Evolutionary conservation across 73 alveolate species (phyloP).

Genomic region (Paramecium biaurelia): DNA sequence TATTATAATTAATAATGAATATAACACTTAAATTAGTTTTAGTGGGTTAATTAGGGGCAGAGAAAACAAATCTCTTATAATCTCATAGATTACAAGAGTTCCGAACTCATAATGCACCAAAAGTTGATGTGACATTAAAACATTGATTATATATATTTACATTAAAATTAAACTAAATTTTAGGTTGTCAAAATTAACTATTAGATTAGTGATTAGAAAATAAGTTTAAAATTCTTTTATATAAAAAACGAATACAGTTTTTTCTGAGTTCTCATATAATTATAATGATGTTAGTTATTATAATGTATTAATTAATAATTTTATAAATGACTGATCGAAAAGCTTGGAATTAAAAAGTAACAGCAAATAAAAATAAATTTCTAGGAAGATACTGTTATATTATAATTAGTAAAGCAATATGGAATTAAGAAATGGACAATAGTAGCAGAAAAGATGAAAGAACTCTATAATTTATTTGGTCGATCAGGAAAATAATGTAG

Average conservation of each 20-base stretch:
- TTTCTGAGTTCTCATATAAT: not conserved
- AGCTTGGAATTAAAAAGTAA: conserved; percentile 47
- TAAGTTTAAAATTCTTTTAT: not conserved
- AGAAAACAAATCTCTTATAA: not conserved
- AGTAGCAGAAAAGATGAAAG: conserved; percentile 74
- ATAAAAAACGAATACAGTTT: not conserved
- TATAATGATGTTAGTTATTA: not conserved
- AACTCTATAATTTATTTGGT: conserved; percentile 62
- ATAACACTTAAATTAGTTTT: not conserved
- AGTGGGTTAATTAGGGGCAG: conserved; percentile 9
- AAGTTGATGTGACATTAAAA: not conserved
- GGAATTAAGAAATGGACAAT: conserved; percentile 86
- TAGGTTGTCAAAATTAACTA: not conserved
- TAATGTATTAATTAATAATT: not conserved
- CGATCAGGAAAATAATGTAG: conserved; percentile 97
- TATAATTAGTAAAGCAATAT: conserved; percentile 69
- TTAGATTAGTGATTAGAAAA: not conserved
- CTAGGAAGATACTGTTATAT: conserved; percentile 83
- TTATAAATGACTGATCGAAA: conserved; percentile 18
- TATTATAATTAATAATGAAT: not conserved
- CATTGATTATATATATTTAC: not conserved
- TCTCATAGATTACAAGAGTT: not conserved
- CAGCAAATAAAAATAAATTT: not conserved
- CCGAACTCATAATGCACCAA: not conserved
- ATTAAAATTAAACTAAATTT: too few species aligned